A percentile compares a stretch with the other conserved stretches of the same genome.
Conservation (phyloP, 1,139 yeast species). For the Kurtzmaniella quercitrusa region DNA sequence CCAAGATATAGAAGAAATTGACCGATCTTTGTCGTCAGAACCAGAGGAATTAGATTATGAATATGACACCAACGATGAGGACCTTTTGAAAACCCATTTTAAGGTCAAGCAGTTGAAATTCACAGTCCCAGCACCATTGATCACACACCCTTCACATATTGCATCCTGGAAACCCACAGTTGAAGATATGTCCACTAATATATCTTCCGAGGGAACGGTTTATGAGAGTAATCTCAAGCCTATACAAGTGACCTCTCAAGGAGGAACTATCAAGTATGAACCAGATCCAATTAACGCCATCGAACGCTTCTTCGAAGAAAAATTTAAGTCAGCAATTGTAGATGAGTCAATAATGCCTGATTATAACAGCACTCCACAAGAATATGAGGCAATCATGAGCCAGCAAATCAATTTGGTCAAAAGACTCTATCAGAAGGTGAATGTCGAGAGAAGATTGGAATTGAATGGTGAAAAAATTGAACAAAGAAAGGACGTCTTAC, state of each 20-base stretch:
- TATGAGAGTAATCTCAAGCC: slow-evolving; percentile 29
- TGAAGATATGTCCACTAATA: slow-evolving; percentile 24
- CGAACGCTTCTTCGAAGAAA: slow-evolving; percentile 47
- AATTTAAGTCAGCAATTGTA: slow-evolving; percentile 39
- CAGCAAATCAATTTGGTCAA: slow-evolving; percentile 30
- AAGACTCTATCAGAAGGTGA: slow-evolving; percentile 28
- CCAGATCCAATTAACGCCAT: slow-evolving; percentile 40
- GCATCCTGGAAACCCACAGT: slow-evolving; percentile 54
- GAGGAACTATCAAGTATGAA: slow-evolving; percentile 15
- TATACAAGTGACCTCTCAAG: slow-evolving; percentile 19
- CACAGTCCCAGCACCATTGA: slow-evolving; percentile 52
- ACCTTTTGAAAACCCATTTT: slow-evolving; percentile 16
- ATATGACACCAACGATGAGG: slow-evolving; percentile 1
- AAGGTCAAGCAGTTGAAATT: slow-evolving; percentile 42
- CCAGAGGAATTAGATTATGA: slow-evolving; percentile 4
- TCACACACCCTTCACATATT: slow-evolving; percentile 78
- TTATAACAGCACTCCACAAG: slow-evolving; percentile 29
- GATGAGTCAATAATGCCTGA: slow-evolving; percentile 36
- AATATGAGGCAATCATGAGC: slow-evolving; percentile 25
- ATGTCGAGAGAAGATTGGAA: slow-evolving; percentile 34
- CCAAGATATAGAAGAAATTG: slow-evolving; percentile 5
- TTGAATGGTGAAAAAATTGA: slow-evolving; percentile 43
- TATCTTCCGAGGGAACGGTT: slow-evolving; percentile 8
- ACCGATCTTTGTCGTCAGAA: background rate
- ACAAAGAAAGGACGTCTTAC: slow-evolving; percentile 40